Base-by-base conservation (phyloP, 306 rosid species). In the Rosa multiflora region DNA sequence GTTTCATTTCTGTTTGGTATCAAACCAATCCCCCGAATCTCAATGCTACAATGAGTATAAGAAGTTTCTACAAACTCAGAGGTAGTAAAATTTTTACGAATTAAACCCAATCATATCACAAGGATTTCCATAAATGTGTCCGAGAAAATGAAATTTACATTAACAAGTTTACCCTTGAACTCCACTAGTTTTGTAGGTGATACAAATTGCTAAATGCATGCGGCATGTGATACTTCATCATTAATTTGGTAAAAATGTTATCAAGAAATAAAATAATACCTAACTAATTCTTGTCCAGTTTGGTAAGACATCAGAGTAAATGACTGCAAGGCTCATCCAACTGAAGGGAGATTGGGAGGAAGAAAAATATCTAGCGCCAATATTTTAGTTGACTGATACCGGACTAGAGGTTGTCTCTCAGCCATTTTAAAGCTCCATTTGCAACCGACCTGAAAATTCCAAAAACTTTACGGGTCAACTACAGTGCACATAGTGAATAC, bases 341-440 rank as follows among this genome's bases (percentile, higher is more conserved):
- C 58, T 44, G 44, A 15, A 23, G 12, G n/a, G 70, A 64, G 8
- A 10, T 11, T 62, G 21, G 58, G 59, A 75, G 79, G 26, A 75
- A 71, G 79, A 77, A 51, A 66, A 73, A 58, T 52, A 81, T 77
- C 83, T 15, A 61, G 5, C 48, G 58, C 67, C 68, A 9, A 51
- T 3, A 20, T 17, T 67, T 37, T 39, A 5, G 48, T 7, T 7
- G 13, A 35, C 4, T 39, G 55, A 61, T 43, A 76, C 73, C 74
- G 46, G 49, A 21, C 89, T 93, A 95, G 47, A 92, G 91, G 77
- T 92, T 95, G 80, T 95, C 98, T 81, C 90, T 95, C 78, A 95
- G 86, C 99, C 99, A 95, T 87, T 89, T 92, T 49, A 95, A 81
- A 72, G 96, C 97, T 79, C 94, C 97, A 78, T 88, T 87, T 71